Percentiles rank a stretch among this genome's conserved stretches.
These are phyloP conservation scores for Yamadazyma spencermartinsiae DNA, from an alignment of 1,139 yeast species.

Conservation along the genomic window DNA sequence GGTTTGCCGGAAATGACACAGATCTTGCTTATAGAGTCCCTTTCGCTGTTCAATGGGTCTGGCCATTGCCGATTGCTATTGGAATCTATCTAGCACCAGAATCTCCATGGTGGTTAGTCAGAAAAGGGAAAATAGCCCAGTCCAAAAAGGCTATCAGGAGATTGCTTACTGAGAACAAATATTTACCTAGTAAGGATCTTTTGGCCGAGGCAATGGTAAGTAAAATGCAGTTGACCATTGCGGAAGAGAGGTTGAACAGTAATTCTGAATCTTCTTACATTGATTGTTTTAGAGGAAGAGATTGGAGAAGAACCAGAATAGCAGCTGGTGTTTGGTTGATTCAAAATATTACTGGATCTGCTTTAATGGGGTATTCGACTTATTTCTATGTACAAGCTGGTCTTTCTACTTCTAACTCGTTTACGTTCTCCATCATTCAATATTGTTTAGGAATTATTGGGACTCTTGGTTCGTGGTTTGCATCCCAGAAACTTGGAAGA, in stretches of 20 bases:
- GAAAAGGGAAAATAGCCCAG: constrained; percentile 31
- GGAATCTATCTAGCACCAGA: constrained; percentile 44
- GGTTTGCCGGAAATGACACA: constrained; percentile 27
- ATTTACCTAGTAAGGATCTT: constrained; percentile 36
- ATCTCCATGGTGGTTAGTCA: constrained; percentile 47
- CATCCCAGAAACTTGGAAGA: constrained; percentile 49
- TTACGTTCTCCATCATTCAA: constrained; percentile 47
- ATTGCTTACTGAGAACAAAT: constrained; percentile 31
- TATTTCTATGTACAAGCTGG: constrained; percentile 57
- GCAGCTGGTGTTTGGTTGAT: constrained; percentile 47
- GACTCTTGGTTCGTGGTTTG: constrained; percentile 53
- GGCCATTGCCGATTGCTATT: constrained; percentile 52
- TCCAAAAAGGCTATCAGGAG: constrained; percentile 37
- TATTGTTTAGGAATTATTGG: constrained; percentile 52
- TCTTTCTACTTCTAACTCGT: constrained; percentile 38
- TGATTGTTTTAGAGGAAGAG: constrained; percentile 54
- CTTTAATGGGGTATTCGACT: constrained; percentile 56
- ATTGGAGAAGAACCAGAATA: constrained; percentile 57
- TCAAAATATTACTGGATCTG: constrained; percentile 54
- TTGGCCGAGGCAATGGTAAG: constrained; percentile 39
- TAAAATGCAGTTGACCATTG: constrained; percentile 43
- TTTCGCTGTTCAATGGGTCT: constrained; percentile 56
- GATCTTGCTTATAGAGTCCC: constrained; percentile 38
- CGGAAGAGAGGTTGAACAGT: constrained; percentile 39
- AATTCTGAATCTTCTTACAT: constrained; percentile 32